These are phyloP conservation scores for Meira nashicola DNA, from an alignment of 1,284 basidiomycete species.

Conservation along the genomic window DNA sequence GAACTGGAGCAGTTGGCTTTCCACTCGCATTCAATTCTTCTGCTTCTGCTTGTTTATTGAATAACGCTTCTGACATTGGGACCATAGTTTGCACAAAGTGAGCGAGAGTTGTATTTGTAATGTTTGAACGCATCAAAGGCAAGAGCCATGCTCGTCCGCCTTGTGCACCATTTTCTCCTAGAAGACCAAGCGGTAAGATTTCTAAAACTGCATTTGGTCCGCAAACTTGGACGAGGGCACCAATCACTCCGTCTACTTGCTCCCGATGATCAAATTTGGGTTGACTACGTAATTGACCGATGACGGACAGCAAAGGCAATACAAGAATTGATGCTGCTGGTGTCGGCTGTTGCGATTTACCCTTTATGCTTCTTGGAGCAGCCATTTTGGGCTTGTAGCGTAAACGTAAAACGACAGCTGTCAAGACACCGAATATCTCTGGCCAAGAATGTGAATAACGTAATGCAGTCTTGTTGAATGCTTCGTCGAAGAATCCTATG, in stretches of 20 bases:
- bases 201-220: conserved; percentile 77
- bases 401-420: conserved; percentile 36
- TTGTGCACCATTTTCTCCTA: conserved; percentile 53
- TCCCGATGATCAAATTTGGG: conserved; percentile 88
- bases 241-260: conserved; percentile 73
- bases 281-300: conserved; percentile 71
- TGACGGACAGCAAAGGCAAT: conserved; percentile 66
- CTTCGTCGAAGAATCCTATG: conserved; percentile 36
- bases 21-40: conserved; percentile 70
- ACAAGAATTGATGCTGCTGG: conserved; percentile 63
- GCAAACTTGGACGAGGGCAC: conserved; percentile 75
- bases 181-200: conserved; percentile 75
- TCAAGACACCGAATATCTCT: conserved; percentile 42
- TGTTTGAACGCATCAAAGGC: conserved; percentile 73
- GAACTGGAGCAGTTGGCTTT: conserved; percentile 58
- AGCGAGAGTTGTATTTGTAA: conserved; percentile 71
- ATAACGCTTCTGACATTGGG: conserved; percentile 87
- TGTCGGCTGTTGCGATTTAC: background rate
- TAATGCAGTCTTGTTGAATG: conserved; percentile 43
- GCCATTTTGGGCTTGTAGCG: conserved; percentile 38
- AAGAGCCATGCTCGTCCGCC: conserved; percentile 80
- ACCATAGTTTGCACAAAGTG: conserved; percentile 90
- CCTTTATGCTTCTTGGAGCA: conserved; percentile 55
- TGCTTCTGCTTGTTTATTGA: conserved; percentile 61
- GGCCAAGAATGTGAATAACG: conserved; percentile 41